Evolutionary conservation across 2,329 filamentous ascomycete species (phyloP).

Genomic region (Xylaria sp.): DNA sequence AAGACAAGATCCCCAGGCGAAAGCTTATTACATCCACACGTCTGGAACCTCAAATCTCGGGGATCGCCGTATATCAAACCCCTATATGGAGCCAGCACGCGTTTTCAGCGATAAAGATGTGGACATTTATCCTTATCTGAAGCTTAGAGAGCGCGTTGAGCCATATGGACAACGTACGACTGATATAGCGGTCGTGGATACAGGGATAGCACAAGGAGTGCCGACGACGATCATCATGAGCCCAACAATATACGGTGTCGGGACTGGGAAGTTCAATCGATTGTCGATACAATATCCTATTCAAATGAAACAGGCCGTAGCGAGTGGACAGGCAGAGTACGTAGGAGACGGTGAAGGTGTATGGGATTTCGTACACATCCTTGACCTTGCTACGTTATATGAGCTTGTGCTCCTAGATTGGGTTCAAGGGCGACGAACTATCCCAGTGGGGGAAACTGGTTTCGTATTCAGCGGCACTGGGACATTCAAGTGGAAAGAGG

Average conservation of each 20-base stretch:
- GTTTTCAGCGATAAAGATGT: not conserved
- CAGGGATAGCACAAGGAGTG: not conserved
- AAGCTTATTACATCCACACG: not conserved
- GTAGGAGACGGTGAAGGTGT: not conserved
- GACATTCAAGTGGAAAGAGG: not conserved
- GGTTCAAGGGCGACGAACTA: not conserved
- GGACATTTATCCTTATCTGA: not conserved
- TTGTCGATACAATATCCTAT: not conserved
- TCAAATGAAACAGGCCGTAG: not conserved
- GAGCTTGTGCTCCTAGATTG: not conserved
- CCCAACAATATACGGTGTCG: not conserved
- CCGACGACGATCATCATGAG: not conserved
- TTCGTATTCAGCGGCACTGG: not conserved
- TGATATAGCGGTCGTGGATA: not conserved
- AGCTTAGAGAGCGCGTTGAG: not conserved
- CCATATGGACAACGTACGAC: not conserved
- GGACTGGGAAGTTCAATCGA: not conserved
- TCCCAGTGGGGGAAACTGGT: not conserved
- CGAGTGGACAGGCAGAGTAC: not conserved
- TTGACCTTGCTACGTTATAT: not conserved
- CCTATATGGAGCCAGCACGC: not conserved
- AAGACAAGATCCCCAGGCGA: not conserved
- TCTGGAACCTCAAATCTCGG: not conserved
- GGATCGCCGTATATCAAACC: not conserved
- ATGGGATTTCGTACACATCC: not conserved